phyloP scores from a whole-genome alignment of 305 asterid genomes.

The Solanum hybrid region DNA sequence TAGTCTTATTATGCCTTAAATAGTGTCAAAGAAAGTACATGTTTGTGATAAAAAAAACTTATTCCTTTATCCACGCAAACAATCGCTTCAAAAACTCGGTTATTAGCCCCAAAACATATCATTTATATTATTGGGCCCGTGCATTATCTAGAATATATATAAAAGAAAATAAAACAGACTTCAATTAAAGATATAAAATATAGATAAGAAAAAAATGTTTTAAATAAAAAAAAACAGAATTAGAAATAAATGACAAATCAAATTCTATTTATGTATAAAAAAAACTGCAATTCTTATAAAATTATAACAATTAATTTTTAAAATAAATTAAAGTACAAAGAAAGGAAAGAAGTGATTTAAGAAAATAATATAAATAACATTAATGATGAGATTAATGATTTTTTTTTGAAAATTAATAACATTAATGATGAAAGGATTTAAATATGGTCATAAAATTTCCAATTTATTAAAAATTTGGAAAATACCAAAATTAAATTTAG shows the following conservation, averaged over 20 bases:
- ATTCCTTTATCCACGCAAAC: too few species aligned
- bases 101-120: too few species aligned
- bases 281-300: not conserved
- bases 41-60: too few species aligned
- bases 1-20: too few species aligned
- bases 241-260: not conserved
- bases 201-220: not conserved
- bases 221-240: not conserved
- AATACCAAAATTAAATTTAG: not conserved
- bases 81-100: too few species aligned
- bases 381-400: not conserved
- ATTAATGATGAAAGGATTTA: not conserved
- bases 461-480: not conserved
- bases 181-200: not conserved
- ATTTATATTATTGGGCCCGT: too few species aligned
- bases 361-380: not conserved
- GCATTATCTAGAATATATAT: too few species aligned
- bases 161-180: not conserved
- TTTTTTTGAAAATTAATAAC: not conserved
- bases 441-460: not conserved
- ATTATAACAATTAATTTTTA: not conserved
- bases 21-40: too few species aligned
- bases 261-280: not conserved
- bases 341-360: too few species aligned
- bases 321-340: not conserved